A percentile compares a stretch with the other conserved stretches of the same genome.
These are phyloP conservation scores for Mortierella sp. DNA, from an alignment of 371 early-diverging fungal genomes.

Conservation along the genomic window DNA sequence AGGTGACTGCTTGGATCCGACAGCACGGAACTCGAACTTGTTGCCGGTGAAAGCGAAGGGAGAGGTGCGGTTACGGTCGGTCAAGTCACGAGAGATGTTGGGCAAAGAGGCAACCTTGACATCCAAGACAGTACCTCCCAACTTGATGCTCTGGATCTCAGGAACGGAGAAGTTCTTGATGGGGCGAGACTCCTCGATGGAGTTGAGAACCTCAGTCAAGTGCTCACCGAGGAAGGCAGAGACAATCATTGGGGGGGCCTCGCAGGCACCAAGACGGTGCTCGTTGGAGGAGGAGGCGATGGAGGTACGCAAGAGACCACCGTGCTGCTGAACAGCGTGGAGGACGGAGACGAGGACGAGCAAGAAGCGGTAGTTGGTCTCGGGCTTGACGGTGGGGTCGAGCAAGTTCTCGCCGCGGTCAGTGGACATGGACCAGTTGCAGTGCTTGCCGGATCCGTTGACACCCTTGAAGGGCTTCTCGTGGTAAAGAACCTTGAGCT, in stretches of 20 bases:
- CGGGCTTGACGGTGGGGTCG: conserved; percentile 92
- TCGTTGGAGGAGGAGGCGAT: conserved; percentile 96
- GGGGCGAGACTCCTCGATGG: conserved; percentile 89
- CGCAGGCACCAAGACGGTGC: conserved; percentile 95
- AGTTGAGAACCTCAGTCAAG: conserved; percentile 90
- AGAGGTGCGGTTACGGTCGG: conserved; percentile 98
- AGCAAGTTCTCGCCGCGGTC: conserved; percentile 96
- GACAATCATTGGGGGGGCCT: conserved; percentile 70
- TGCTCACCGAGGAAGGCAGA: conserved; percentile 97
- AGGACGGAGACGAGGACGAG: conserved; percentile 85
- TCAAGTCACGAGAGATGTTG: conserved; percentile 93
- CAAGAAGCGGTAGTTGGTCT: conserved; percentile 83
- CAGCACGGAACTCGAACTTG: conserved; percentile 99
- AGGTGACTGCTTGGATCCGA: conserved; percentile 97
- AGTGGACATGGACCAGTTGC: conserved; percentile 98
- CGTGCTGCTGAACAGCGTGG: conserved; percentile 91
- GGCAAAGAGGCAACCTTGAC: conserved; percentile 95
- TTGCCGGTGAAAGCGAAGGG: conserved; percentile 99
- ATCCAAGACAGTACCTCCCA: conserved; percentile 95
- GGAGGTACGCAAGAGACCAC: conserved; percentile 88
- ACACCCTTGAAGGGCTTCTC: conserved; percentile 98
- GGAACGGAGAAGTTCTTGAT: conserved; percentile 86
- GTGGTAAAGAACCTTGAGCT: conserved; percentile 97
- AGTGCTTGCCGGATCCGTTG: conserved; percentile 72
- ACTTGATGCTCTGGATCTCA: conserved; percentile 88